A percentile compares a stretch with the other conserved stretches of the same genome.
phyloP scores from a whole-genome alignment of 768 basidiomycete genomes.

The Roridomyces roridus region DNA sequence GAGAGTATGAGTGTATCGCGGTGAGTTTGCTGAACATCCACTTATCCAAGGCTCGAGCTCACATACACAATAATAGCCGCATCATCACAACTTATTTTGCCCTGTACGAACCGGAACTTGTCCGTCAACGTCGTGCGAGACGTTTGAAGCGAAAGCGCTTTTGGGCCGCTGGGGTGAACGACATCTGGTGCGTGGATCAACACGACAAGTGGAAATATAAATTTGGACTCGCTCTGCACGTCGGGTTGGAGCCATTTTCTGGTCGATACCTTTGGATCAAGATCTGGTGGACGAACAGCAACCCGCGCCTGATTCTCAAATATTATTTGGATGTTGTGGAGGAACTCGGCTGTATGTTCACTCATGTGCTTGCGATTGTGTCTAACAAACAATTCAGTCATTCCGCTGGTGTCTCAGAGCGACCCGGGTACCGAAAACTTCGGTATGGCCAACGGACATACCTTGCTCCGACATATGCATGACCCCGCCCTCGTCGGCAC shows the following conservation, averaged over 20 bases:
- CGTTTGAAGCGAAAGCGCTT: no score
- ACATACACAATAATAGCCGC: no score
- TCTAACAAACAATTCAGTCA: no score
- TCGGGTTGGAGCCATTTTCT: slow-evolving; percentile 33
- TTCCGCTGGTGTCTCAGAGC: slow-evolving; percentile 44
- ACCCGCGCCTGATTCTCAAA: slow-evolving; percentile 28
- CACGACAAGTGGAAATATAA: slow-evolving; percentile 35
- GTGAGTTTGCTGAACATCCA: no score
- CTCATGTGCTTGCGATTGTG: no score
- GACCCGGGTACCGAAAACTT: slow-evolving; percentile 42
- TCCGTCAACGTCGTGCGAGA: no score
- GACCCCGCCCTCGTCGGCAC: slow-evolving; percentile 37
- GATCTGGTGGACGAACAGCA: slow-evolving; percentile 41
- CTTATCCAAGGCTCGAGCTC: no score
- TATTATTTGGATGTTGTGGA: slow-evolving; percentile 33
- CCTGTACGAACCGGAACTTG: no score
- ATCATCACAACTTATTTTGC: no score
- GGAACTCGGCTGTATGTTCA: slow-evolving; percentile 20
- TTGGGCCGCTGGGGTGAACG: no score
- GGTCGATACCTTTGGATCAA: slow-evolving; percentile 36
- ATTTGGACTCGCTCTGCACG: slow-evolving; percentile 35
- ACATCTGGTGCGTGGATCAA: no score
- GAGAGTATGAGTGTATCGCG: no score
- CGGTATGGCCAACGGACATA: slow-evolving; percentile 45
- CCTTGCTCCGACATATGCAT: slow-evolving; percentile 36